Conservation (phyloP, 2,329 filamentous ascomycete species). For the Boeremia exigua region DNA sequence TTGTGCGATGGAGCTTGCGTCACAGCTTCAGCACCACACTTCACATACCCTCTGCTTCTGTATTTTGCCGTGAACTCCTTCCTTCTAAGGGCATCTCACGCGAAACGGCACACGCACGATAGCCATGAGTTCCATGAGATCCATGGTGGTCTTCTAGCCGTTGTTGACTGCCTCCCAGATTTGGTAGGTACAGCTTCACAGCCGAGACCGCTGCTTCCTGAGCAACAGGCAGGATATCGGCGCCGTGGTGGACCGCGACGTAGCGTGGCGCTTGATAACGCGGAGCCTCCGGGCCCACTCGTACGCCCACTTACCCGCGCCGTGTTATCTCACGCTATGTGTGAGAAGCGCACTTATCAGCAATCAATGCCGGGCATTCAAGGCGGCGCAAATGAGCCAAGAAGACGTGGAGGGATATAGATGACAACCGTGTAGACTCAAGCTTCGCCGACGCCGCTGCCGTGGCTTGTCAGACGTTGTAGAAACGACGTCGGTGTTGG, state of each 20-base stretch:
- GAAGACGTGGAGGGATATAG: neutral
- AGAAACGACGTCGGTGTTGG: neutral
- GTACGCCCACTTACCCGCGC: slow-evolving; percentile 17
- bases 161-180: neutral
- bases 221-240: neutral
- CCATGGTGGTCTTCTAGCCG: neutral
- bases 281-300: slow-evolving; percentile 9
- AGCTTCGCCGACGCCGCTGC: slow-evolving; percentile 2
- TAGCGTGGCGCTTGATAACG: slow-evolving; percentile 23
- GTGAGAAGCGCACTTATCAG: slow-evolving; percentile 19
- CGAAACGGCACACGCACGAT: no score
- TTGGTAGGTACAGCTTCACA: no score
- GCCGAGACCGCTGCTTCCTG: neutral
- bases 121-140: no score
- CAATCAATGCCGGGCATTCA: neutral
- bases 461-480: neutral
- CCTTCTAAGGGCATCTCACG: no score
- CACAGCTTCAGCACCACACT: neutral
- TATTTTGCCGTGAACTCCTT: no score
- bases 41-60: no score
- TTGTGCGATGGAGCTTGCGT: neutral
- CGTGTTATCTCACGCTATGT: slow-evolving; percentile 25
- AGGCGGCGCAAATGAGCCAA: slow-evolving; percentile 4
- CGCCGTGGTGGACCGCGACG: slow-evolving; percentile 3
- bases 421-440: neutral